phyloP scores from a whole-genome alignment of 1,284 basidiomycete species.

The Neolentinus lepideus region DNA sequence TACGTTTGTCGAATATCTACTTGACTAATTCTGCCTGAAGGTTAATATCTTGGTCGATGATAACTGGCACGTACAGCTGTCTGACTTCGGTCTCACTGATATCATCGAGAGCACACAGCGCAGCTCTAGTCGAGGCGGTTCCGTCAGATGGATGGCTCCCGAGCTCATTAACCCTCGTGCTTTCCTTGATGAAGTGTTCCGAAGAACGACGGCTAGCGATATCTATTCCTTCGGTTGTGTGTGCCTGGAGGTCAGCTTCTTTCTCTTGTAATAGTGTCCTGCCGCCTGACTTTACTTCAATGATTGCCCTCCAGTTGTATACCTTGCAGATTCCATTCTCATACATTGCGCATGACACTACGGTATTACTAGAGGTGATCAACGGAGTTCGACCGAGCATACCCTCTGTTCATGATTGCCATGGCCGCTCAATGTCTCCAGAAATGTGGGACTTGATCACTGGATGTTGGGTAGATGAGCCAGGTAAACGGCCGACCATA shows the following conservation, averaged over 20 bases:
- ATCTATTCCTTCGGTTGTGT: neutral
- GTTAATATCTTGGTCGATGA: neutral
- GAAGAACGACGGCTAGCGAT: neutral
- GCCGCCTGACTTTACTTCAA: neutral
- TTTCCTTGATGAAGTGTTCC: neutral
- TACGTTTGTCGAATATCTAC: neutral
- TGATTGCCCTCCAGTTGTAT: neutral
- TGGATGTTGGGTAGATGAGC: neutral
- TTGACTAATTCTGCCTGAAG: neutral
- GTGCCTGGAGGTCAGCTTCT: neutral
- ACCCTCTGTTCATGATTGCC: neutral
- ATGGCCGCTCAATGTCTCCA: neutral
- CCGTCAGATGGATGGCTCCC: neutral
- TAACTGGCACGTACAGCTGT: neutral
- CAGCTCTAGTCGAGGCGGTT: neutral
- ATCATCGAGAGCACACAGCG: neutral
- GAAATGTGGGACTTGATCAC: neutral
- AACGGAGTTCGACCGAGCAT: neutral
- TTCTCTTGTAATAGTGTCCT: neutral
- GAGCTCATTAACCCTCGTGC: neutral
- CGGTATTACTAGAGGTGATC: neutral
- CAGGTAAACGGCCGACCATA: neutral
- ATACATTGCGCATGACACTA: neutral
- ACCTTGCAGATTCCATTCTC: neutral
- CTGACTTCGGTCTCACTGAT: slow-evolving; percentile 1